Base-by-base conservation (phyloP, 2,329 filamentous ascomycete species). In the Monilinia polystroma region DNA sequence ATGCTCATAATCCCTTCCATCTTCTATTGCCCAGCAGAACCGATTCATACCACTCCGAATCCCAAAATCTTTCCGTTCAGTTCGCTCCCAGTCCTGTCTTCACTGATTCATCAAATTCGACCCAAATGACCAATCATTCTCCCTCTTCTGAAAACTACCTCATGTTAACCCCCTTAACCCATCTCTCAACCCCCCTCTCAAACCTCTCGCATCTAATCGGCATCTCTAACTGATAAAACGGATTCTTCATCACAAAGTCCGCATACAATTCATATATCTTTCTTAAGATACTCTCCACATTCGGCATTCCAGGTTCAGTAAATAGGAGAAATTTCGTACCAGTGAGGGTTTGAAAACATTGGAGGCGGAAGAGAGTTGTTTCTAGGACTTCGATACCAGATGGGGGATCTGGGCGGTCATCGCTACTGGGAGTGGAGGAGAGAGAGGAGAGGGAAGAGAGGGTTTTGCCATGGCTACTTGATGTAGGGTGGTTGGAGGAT, bases 201-300 rank as follows among this genome's bases (percentile, higher is more conserved):
- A 97, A 99, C 73, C 92, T 90, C 76, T 98, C 95, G 79, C 95
- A 97, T 69, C 95, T 85, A 64, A 99, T 87, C 8, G 95, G 95
- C 93, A 98, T 99, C 81, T 99, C 95, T 67, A 97, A 83, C 76
- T 95, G 93, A 80, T 98, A 98, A 77, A 99, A 99, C 0, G 95
- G 95, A 78, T 99, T 99, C 84, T 98, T 99, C 92, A 97, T 98
- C 73, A 99, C 95, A 77, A 92, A 98, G 79, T 99, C 95, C 62
- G 92, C 86, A 81, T 98, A 99, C 63, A 98, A 81, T 78, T 98
- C 95, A 78, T 99, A 98, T 74, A 97, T 89, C 78, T 87, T 90
- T 76, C 87, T 85, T 73, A 97, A 88, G 55, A 94, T 90, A 16
- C 87, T 84, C 74, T 98, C 95, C 51, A 96, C 89, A 75, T 96